Evolutionary conservation across 2,329 filamentous ascomycete genomes (phyloP).

Genomic region (Boeremia exigua): DNA sequence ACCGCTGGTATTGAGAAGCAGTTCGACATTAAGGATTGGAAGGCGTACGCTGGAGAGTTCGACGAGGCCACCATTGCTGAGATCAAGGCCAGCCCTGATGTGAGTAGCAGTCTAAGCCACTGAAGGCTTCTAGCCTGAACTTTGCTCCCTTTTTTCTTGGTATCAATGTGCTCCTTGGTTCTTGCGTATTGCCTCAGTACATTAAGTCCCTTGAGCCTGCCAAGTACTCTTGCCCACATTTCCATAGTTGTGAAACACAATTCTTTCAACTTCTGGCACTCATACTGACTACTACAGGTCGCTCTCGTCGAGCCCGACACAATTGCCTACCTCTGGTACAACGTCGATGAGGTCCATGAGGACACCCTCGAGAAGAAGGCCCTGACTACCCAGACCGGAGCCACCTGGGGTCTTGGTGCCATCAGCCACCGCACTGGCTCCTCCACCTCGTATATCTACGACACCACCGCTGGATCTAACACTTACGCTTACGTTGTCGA

Average conservation of each 20-base stretch:
- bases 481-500: constrained; percentile 67
- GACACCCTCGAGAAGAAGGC: constrained; percentile 20
- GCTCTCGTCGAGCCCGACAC: constrained; percentile 25
- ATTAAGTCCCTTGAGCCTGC: not conserved
- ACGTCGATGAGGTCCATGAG: constrained; percentile 17
- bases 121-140: not conserved
- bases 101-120: constrained; percentile 1
- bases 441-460: constrained; percentile 26
- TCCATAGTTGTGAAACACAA: not conserved
- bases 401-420: constrained; percentile 32
- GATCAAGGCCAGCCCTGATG: constrained; percentile 42
- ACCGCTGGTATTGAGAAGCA: constrained; percentile 50
- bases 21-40: constrained; percentile 52
- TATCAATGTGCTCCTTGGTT: not conserved
- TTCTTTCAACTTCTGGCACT: not conserved
- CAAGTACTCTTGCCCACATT: not conserved
- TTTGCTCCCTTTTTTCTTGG: not conserved
- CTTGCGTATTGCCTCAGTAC: not conserved
- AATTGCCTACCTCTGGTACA: constrained; percentile 18
- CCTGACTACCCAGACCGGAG: constrained; percentile 24
- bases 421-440: constrained; percentile 22
- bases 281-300: constrained; percentile 11
- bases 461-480: constrained; percentile 20
- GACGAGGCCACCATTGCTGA: constrained; percentile 52
- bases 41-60: constrained; percentile 56